A percentile compares a stretch with the other conserved stretches of the same genome.
Conservation (phyloP, 192 early-diverging fungal species). For the Podochytrium sp. region DNA sequence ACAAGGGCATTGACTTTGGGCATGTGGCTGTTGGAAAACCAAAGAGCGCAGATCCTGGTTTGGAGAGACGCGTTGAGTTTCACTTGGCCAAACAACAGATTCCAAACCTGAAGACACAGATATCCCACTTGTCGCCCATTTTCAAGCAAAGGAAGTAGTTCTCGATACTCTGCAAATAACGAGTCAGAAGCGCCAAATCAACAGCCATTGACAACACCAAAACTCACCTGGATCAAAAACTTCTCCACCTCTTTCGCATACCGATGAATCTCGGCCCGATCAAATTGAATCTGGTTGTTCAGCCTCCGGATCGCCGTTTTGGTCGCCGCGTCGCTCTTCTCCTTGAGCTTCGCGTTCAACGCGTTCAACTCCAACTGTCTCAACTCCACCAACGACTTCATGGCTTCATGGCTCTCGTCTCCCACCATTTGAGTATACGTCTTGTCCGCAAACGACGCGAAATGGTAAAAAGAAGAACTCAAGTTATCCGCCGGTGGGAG, state of each 20-base stretch:
- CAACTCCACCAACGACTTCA: conserved; percentile 36
- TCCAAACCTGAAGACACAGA: conserved; percentile 44
- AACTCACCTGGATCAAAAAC: conserved; percentile 32
- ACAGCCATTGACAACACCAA: not conserved
- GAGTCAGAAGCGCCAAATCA: too few relatives aligned
- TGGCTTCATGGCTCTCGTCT: conserved; percentile 39
- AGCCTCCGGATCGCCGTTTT: conserved; percentile 28
- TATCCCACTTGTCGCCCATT: conserved; percentile 40
- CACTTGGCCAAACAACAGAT: not conserved
- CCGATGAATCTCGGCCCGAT: conserved; percentile 36
- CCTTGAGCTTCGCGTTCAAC: conserved; percentile 31
- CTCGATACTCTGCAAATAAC: conserved; percentile 42
- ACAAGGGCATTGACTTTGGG: conserved; percentile 34
- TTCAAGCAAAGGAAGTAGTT: conserved; percentile 47
- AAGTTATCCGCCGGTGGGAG: not conserved
- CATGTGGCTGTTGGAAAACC: conserved; percentile 48
- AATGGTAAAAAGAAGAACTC: conserved; percentile 37
- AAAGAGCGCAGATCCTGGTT: conserved; percentile 42
- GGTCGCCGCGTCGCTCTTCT: conserved; percentile 27
- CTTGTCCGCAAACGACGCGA: conserved; percentile 52
- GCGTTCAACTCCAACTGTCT: conserved; percentile 38
- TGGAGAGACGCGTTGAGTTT: not conserved
- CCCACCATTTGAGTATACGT: conserved; percentile 36
- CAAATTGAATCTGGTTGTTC: conserved; percentile 48
- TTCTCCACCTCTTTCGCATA: conserved; percentile 32